phyloP scores from a whole-genome alignment of 1,284 basidiomycete genomes.

The Trametes hirsuta region DNA sequence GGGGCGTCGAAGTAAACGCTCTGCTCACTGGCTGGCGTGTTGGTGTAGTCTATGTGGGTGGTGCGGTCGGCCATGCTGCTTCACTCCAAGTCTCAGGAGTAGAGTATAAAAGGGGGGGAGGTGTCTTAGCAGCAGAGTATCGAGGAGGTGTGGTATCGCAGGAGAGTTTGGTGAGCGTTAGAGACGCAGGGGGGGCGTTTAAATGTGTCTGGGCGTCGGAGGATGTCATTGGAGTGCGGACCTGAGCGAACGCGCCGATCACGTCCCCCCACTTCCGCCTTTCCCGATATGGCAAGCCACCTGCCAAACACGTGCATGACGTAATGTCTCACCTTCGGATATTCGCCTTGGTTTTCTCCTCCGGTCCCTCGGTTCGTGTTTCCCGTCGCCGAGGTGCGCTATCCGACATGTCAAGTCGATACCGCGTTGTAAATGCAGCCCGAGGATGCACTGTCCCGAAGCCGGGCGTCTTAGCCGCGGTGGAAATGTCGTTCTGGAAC shows the following conservation, averaged over 20 bases:
- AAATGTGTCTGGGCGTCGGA: slow-evolving; percentile 2
- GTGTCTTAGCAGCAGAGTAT: not conserved
- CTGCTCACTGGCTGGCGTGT: slow-evolving; percentile 39
- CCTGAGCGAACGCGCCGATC: slow-evolving; percentile 1
- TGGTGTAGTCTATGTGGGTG: slow-evolving; percentile 20
- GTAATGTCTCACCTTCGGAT: not conserved
- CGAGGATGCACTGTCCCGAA: no score
- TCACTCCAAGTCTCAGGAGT: not conserved
- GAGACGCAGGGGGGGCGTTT: not conserved
- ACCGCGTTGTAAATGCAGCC: no score
- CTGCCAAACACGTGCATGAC: slow-evolving; percentile 22
- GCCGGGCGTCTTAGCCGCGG: no score
- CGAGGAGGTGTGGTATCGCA: not conserved
- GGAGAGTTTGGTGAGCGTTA: not conserved
- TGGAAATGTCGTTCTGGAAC: no score
- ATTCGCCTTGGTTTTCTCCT: not conserved
- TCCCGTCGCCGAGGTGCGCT: no score
- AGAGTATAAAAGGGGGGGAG: not conserved
- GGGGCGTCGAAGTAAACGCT: slow-evolving; percentile 47
- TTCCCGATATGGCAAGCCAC: slow-evolving; percentile 11
- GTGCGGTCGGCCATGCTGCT: not conserved
- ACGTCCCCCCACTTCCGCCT: not conserved
- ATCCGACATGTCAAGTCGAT: no score
- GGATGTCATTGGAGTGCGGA: slow-evolving; percentile 24
- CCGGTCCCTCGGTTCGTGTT: not conserved